These are phyloP conservation scores for Arthrinium phaeospermum DNA, from an alignment of 2,329 filamentous ascomycete genomes.

Conservation along the genomic window DNA sequence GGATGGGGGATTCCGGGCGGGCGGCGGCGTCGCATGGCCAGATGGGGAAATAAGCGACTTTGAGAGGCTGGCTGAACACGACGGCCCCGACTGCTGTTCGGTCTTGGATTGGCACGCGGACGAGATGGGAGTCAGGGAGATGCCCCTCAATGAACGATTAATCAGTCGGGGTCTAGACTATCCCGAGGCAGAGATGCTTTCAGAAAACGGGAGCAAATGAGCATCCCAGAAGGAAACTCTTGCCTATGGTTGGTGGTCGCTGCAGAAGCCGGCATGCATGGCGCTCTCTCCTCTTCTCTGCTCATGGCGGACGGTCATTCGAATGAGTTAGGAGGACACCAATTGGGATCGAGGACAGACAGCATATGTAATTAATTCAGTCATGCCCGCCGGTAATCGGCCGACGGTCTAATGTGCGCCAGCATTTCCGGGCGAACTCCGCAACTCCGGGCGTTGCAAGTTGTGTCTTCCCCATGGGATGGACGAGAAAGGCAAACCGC, in stretches of 20 bases:
- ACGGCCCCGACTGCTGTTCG: neutral
- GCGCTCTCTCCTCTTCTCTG: neutral
- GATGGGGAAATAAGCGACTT: neutral
- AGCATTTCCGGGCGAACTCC: neutral
- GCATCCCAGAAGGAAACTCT: neutral
- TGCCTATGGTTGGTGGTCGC: neutral
- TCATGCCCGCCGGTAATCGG: neutral
- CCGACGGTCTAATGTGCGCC: neutral
- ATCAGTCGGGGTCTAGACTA: neutral
- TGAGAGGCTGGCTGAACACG: neutral
- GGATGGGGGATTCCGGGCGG: neutral
- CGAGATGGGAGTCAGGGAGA: too few relatives aligned
- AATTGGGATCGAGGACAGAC: neutral
- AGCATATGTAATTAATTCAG: neutral
- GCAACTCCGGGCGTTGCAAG: neutral
- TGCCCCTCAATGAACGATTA: neutral
- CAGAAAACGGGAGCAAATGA: neutral
- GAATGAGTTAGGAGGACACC: neutral
- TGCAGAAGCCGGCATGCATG: neutral
- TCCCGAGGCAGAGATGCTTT: neutral
- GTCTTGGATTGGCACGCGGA: neutral
- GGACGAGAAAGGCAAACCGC: neutral
- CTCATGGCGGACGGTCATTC: neutral
- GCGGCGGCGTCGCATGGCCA: neutral
- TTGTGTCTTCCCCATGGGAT: neutral